Base-by-base conservation (phyloP, 1,284 basidiomycete species). In the Microbotryomycetes sp. region DNA sequence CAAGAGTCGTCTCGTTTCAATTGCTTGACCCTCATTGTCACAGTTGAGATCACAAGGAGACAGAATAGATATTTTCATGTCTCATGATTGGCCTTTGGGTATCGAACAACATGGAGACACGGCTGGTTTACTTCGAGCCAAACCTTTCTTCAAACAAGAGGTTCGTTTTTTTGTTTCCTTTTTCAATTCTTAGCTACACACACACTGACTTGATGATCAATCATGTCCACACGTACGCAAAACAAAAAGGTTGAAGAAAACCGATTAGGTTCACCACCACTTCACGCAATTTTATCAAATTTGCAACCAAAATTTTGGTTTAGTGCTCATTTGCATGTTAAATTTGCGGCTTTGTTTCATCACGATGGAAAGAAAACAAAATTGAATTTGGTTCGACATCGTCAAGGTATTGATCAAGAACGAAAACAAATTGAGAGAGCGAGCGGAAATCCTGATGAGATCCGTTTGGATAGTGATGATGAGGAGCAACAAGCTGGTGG, bases 241-340 rank as follows among this genome's bases (percentile, higher is more conserved):
- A 26, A 26, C 45, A 26, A 3, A 45, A 63, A 74, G 76, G 82
- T 88, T 63, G 75, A 82, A 30, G 79, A 79, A 7, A 86, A 88
- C 26, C 81, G 80, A 3, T 82, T 98, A 3, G 94, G 96, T 3
- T 93, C 90, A 0, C 92, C 92, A 9, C 93, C 94, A 0, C 78
- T 97, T 30, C 85, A 89, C 79, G 83, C 83, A 16, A 79, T 98
- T 0, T 77, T 98, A 25, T 79, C 79, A 31, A 84, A 80, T 14
- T 79, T 98, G 32, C 82, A 84, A 72, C 93, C 96, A 0, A 73
- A 80, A n/a, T 89, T 88, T 82, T 99, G 96, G 96, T 97, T 97
- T 75, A 79, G 90, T 1, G 96, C 93, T 0, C 96, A 99, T 78
- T 72, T 98, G 54, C 96, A 99, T 74, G 87, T 88, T 64, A 86